These are phyloP conservation scores for Leishmania braziliensis DNA, from an alignment of 208 protist species.

Conservation along the genomic window DNA sequence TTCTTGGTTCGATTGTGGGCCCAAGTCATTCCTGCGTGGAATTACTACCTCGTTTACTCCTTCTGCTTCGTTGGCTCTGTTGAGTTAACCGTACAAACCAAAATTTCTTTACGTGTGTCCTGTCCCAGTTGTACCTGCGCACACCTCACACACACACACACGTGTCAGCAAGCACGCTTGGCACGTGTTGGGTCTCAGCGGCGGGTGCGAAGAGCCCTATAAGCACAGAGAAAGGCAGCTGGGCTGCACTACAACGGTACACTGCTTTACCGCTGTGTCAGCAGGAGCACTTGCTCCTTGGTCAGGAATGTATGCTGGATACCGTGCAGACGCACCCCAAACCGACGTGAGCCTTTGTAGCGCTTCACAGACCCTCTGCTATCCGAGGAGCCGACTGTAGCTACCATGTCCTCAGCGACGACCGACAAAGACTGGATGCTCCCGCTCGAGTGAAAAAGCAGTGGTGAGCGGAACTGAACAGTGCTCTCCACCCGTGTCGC, in stretches of 20 bases:
- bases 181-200: background rate
- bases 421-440: slow-evolving; percentile 35
- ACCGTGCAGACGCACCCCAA: slow-evolving; percentile 49
- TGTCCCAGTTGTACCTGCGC: background rate
- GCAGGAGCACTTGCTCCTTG: slow-evolving; percentile 50
- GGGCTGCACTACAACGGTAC: background rate
- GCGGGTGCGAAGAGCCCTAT: background rate
- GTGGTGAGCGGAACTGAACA: slow-evolving; percentile 27
- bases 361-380: slow-evolving; percentile 39
- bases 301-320: slow-evolving; percentile 60
- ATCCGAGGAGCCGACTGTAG: slow-evolving; percentile 23
- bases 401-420: slow-evolving; percentile 35
- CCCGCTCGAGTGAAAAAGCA: slow-evolving; percentile 36
- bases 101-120: background rate
- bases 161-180: background rate
- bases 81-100: background rate
- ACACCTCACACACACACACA: background rate
- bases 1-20: background rate
- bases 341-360: slow-evolving; percentile 36
- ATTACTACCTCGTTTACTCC: background rate
- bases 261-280: slow-evolving; percentile 21
- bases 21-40: background rate
- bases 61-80: background rate
- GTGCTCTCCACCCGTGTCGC: slow-evolving; percentile 9
- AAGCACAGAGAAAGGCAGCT: background rate